Evolutionary conservation across 1,284 basidiomycete species (phyloP), one percentile per base, ranked within the genome.

Genomic region (Ganoderma boninense): DNA sequence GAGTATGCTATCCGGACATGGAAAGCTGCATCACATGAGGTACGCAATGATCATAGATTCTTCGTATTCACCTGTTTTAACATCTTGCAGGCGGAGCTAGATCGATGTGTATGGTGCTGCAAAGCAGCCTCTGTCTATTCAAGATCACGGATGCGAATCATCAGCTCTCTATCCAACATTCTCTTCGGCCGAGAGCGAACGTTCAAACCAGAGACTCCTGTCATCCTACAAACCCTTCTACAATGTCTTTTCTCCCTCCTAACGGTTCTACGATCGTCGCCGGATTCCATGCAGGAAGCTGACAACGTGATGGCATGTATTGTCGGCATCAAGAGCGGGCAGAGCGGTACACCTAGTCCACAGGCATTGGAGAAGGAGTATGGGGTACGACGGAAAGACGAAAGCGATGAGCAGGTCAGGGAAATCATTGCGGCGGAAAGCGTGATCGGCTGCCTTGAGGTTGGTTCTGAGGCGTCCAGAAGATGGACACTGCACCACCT

Each of bases 101-200:
- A 89, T 68, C 86, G 91, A 23, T 88, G 86, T 72, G 72, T 90
- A 38, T 93, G 91, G 91, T 92, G 91, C 74, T 89, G 87, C 72
- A 87, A 87, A 74, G 90, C 90, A 2, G 87, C 85, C 0, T 79
- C 82, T 6, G 80, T 83, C 16, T 75, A 82, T 14, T 84, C 84
- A 14, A 74, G 75, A 11, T 79, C 85, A 66, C 84, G 88, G 32
- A 82, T 83, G 40, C 84, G 87, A 23, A 81, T 91, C 42, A 73
- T 92, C 20, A 82, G 82, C 20, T 79, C 81, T 13, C 80, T 92
- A 14, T 86, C 84, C 68, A 79, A 83, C n/a, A 76, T 90, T 23
- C 77, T 90, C 4, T 85, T 84, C 69, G 82, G 86, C 26, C 81
- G 82, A 11, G 86, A 86, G 44, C 83, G 79, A 42, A 82, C 82